Conservation (phyloP, 2,329 filamentous ascomycete species). For the Sporothrix globosa region DNA sequence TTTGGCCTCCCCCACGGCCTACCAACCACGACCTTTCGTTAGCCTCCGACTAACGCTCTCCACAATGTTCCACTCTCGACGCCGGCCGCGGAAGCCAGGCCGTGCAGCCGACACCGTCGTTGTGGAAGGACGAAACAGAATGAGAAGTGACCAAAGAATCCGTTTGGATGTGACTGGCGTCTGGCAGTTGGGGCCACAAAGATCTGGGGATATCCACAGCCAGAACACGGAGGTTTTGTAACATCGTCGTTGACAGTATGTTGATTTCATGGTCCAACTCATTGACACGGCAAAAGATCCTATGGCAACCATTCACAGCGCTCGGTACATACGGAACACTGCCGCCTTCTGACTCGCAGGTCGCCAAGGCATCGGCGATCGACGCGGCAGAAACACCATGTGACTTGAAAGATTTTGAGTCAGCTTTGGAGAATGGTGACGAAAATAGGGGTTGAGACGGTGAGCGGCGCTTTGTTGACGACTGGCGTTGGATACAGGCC, state of each 20-base stretch:
- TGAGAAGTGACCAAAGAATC: neutral
- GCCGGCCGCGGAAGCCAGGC: conserved; percentile 22
- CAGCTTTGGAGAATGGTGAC: too few relatives aligned
- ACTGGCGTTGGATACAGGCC: too few relatives aligned
- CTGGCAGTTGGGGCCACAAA: neutral
- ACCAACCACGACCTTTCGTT: neutral
- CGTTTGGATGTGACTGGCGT: neutral
- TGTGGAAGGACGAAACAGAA: neutral
- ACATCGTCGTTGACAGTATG: too few relatives aligned
- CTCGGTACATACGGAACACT: too few relatives aligned
- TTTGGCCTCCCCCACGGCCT: neutral
- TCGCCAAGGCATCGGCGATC: conserved; percentile 28
- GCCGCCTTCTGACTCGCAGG: conserved; percentile 21
- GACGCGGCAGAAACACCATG: conserved; percentile 27
- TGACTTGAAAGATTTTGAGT: conserved; percentile 17
- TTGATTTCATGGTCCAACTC: too few relatives aligned
- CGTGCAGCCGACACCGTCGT: conserved; percentile 21
- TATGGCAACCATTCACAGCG: too few relatives aligned
- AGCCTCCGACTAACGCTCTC: conserved; percentile 5
- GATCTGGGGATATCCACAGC: too few relatives aligned
- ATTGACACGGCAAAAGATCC: too few relatives aligned
- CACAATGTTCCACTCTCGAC: conserved; percentile 12
- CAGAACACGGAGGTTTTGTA: too few relatives aligned
- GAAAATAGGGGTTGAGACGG: neutral
- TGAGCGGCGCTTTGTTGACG: too few relatives aligned